Conservation (phyloP, 306 rosid genomes). For the Lathyrus sativus region DNA sequence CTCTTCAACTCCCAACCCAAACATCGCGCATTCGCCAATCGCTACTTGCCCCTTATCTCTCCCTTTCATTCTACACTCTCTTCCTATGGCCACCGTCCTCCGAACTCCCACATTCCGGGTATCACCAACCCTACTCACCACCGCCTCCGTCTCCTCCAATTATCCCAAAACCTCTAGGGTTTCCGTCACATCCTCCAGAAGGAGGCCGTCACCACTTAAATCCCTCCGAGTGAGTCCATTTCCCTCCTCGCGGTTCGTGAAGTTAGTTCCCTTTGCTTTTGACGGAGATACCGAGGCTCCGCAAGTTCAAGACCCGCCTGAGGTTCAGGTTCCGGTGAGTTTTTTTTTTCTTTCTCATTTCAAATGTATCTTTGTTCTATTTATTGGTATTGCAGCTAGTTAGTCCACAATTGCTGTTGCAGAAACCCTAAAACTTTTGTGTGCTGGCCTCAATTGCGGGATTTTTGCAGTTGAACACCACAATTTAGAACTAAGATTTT, state of each 20-base stretch:
- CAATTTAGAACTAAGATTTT: neutral
- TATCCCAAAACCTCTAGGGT: constrained; percentile 34
- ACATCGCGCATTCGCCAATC: constrained; percentile 23
- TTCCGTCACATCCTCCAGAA: constrained; percentile 35
- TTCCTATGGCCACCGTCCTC: constrained; percentile 57
- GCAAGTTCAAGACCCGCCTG: constrained; percentile 52
- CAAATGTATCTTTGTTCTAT: neutral
- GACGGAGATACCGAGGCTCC: constrained; percentile 57
- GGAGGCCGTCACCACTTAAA: constrained; percentile 28
- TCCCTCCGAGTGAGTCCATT: constrained; percentile 42
- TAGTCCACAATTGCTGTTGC: neutral
- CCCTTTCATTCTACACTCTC: neutral
- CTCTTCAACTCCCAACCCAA: constrained; percentile 13
- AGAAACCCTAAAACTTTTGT: neutral
- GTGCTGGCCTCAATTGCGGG: neutral
- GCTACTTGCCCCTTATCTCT: constrained; percentile 38
- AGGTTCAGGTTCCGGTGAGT: constrained; percentile 45
- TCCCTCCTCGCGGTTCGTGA: constrained; percentile 48
- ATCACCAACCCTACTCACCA: constrained; percentile 31
- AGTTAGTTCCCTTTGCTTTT: constrained; percentile 53
- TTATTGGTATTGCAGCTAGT: neutral
- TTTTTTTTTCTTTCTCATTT: neutral
- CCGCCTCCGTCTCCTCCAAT: constrained; percentile 30
- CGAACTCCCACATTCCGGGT: constrained; percentile 51
- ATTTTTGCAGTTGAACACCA: neutral